These are phyloP conservation scores for Monascus purpureus DNA, from an alignment of 495 filamentous ascomycete genomes.

Conservation along the genomic window DNA sequence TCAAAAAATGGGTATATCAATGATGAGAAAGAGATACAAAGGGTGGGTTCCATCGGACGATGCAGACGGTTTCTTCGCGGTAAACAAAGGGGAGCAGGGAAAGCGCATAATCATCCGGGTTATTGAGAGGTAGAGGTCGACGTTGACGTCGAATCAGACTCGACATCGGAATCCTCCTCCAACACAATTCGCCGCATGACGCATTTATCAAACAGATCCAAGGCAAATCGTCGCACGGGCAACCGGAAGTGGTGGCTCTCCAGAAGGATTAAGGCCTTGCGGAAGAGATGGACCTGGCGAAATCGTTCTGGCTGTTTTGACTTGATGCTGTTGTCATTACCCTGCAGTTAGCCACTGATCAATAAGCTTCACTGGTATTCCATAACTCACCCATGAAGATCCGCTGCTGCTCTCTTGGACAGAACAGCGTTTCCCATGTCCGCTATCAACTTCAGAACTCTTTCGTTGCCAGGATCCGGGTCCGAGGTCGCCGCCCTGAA, in stretches of 20 bases:
- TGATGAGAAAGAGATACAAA: no score
- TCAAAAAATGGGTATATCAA: no score
- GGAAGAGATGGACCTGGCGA: conserved; percentile 60
- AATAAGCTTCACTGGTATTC: neutral
- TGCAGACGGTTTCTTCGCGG: no score
- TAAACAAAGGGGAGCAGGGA: no score
- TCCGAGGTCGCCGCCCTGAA: conserved; percentile 40
- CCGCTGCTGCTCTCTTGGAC: conserved; percentile 58
- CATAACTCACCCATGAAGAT: conserved; percentile 43
- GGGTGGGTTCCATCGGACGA: no score
- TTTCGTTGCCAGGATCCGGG: conserved; percentile 51
- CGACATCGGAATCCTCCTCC: conserved; percentile 43
- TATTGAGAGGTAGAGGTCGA: conserved; percentile 17
- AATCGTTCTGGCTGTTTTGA: conserved; percentile 55
- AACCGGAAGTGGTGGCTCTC: conserved; percentile 84
- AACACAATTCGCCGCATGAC: conserved; percentile 71
- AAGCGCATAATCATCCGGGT: no score
- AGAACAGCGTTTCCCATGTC: conserved; percentile 83
- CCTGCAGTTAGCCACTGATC: conserved; percentile 5
- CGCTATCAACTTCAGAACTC: conserved; percentile 64
- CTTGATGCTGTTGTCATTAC: conserved; percentile 39
- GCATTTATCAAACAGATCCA: conserved; percentile 85
- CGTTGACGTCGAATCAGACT: conserved; percentile 23
- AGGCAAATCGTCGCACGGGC: conserved; percentile 68
- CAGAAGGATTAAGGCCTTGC: conserved; percentile 68